phyloP scores from a whole-genome alignment of 805 yeast genomes.

The Brettanomyces bruxellensis region DNA sequence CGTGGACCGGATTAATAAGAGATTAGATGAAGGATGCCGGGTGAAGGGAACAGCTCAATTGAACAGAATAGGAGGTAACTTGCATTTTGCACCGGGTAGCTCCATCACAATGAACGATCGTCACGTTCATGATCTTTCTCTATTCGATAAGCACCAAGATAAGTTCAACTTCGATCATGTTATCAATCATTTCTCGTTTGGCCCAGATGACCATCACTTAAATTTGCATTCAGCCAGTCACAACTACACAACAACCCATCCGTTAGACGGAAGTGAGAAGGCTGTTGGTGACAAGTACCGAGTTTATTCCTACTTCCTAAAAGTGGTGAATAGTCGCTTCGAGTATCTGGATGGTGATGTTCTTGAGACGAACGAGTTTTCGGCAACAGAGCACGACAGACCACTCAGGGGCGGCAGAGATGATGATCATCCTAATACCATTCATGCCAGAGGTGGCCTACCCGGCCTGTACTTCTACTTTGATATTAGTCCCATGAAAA shows the following conservation, averaged over 20 bases:
- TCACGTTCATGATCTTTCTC: slow-evolving; percentile 81
- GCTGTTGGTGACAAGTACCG: slow-evolving; percentile 43
- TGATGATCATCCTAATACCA: slow-evolving; percentile 80
- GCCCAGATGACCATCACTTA: slow-evolving; percentile 36
- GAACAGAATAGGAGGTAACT: slow-evolving; percentile 80
- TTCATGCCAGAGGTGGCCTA: slow-evolving; percentile 75
- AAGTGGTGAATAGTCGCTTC: slow-evolving; percentile 84
- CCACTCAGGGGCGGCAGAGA: slow-evolving; percentile 83
- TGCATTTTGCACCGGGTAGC: slow-evolving; percentile 95
- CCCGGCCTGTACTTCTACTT: slow-evolving; percentile 86
- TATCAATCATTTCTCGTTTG: slow-evolving; percentile 79
- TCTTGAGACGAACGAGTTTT: slow-evolving; percentile 81
- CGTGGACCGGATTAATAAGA: slow-evolving; percentile 48
- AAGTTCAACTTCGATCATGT: slow-evolving; percentile 69
- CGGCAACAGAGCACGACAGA: slow-evolving; percentile 81
- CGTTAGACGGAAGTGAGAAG: slow-evolving; percentile 49
- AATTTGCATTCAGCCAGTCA: slow-evolving; percentile 8
- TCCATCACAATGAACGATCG: slow-evolving; percentile 47
- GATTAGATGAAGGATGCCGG: slow-evolving; percentile 80
- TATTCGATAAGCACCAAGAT: slow-evolving; percentile 46
- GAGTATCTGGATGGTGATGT: slow-evolving; percentile 49
- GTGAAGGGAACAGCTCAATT: slow-evolving; percentile 70
- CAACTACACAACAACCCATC: slow-evolving; percentile 43
- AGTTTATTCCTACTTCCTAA: slow-evolving; percentile 68
- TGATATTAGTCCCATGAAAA: slow-evolving; percentile 89